Conservation (phyloP, 192 early-diverging fungal species). For the Polychytrium aggregatum region DNA sequence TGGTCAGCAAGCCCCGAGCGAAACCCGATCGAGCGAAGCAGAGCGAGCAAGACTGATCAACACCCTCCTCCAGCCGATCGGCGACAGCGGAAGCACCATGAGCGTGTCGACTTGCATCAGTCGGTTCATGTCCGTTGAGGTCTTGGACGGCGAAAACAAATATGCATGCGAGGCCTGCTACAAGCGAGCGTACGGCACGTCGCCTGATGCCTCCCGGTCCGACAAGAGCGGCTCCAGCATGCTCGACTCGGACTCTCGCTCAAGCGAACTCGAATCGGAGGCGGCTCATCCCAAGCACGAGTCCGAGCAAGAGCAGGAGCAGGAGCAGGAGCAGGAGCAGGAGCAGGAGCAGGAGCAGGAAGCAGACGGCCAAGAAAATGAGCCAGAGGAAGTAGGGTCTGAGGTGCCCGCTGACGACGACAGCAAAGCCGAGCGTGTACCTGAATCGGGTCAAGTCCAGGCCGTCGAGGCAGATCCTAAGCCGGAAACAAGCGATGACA, state of each 20-base stretch:
- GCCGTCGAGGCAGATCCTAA: not conserved
- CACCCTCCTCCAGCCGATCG: conserved; percentile 4
- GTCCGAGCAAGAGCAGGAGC: no score
- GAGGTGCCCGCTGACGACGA: not conserved
- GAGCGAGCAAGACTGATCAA: no score
- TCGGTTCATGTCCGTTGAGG: conserved; percentile 47
- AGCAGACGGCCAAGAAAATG: conserved; percentile 1
- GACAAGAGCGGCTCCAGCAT: no score
- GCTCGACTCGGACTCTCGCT: no score
- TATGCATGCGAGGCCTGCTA: conserved; percentile 56
- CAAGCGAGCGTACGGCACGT: conserved; percentile 16
- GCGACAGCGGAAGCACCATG: no score
- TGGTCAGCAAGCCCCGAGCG: no score
- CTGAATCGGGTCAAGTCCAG: not conserved
- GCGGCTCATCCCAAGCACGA: no score
- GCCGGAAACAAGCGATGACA: not conserved
- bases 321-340: no score
- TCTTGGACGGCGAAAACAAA: conserved; percentile 46
- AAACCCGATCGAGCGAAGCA: no score
- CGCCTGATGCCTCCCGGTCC: no score
- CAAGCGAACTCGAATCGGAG: no score
- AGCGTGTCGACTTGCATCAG: conserved; percentile 15
- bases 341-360: no score
- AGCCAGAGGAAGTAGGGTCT: not conserved
- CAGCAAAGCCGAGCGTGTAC: not conserved